Base-by-base conservation (phyloP, 768 basidiomycete species). In the Mrakia frigida region DNA sequence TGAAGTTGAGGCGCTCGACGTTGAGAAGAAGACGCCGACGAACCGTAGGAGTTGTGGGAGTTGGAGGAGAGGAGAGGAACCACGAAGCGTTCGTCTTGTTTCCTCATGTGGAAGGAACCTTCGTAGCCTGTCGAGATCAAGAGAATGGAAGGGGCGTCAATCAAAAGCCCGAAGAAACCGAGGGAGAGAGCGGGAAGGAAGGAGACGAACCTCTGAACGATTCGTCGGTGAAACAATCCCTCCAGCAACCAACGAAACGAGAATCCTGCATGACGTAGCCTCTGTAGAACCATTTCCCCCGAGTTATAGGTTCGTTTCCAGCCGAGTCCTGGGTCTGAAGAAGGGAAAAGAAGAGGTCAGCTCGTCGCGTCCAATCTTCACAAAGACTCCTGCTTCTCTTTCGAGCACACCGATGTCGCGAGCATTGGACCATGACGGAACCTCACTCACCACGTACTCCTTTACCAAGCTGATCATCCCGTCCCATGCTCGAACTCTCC, bases 281-380 rank as follows among this genome's bases (percentile, higher is more conserved):
- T 65, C 75, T 60, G 75, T 77, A 77, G 46, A 77, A 70, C 75
- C 75, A 77, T 7, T 63, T 59, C 39, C 75, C 75, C 31, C 71
- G 60, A 5, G 70, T 73, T 21, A 65, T 35, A 6, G 69, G 46
- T 18, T 41, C 69, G 69, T 46, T 46, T 14, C 46, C 43, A 28
- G 69, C 43, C 25, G 69, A 14, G n/a, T 70, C 69, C 43, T 52
- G 21, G 16, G 43, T 70, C 69, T 41, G 63, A 9, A 1, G 63
- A 37, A 9, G 31, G 7, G 1, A 10, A 11, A 23, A 21, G n/a
- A 6, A 9, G 10, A 18, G 6, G 37, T 65, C 63, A 37, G 63
- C 63, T 65, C 46, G 46, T 35, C 21, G 63, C 33, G 37, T 2
- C 61, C 4, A 37, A 6, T 33, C 18, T 7, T 6, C 21, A 18